phyloP scores from a whole-genome alignment of 1,284 basidiomycete species.

The Heterobasidion occidentale region DNA sequence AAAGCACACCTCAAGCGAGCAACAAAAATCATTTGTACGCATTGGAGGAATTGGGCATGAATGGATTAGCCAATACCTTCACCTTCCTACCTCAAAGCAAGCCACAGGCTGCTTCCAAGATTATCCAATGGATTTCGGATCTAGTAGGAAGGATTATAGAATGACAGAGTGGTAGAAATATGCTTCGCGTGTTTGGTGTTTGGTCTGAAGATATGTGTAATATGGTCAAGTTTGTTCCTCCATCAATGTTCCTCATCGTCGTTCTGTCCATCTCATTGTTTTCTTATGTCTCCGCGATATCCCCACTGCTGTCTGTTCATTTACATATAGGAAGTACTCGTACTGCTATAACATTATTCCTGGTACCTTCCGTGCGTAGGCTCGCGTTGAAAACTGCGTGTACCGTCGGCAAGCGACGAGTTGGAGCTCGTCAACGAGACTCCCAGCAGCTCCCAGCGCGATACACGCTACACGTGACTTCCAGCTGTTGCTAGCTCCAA shows the following conservation, averaged over 20 bases:
- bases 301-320: slow-evolving; percentile 3
- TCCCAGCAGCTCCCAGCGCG: too few relatives aligned
- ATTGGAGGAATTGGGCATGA: slow-evolving; percentile 64
- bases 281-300: slow-evolving; percentile 4
- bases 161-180: slow-evolving; percentile 9
- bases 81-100: slow-evolving; percentile 56
- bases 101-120: slow-evolving; percentile 45
- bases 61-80: slow-evolving; percentile 60
- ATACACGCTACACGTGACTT: too few relatives aligned
- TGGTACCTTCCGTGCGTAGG: too few relatives aligned
- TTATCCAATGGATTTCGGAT: slow-evolving; percentile 69
- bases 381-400: too few relatives aligned
- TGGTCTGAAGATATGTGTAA: too few relatives aligned
- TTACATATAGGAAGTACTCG: neutral
- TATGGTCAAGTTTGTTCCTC: too few relatives aligned
- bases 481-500: too few relatives aligned
- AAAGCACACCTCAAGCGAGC: slow-evolving; percentile 28
- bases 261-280: slow-evolving; percentile 1
- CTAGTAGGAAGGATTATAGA: slow-evolving; percentile 51
- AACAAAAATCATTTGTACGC: slow-evolving; percentile 42
- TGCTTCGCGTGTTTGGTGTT: too few relatives aligned
- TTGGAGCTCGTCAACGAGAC: too few relatives aligned
- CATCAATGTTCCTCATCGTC: neutral
- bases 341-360: too few relatives aligned
- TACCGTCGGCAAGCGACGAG: too few relatives aligned